A percentile compares a stretch with the other conserved stretches of the same genome.
Conservation (phyloP, 164 flowering plant species). For the Berberis vulgaris region DNA sequence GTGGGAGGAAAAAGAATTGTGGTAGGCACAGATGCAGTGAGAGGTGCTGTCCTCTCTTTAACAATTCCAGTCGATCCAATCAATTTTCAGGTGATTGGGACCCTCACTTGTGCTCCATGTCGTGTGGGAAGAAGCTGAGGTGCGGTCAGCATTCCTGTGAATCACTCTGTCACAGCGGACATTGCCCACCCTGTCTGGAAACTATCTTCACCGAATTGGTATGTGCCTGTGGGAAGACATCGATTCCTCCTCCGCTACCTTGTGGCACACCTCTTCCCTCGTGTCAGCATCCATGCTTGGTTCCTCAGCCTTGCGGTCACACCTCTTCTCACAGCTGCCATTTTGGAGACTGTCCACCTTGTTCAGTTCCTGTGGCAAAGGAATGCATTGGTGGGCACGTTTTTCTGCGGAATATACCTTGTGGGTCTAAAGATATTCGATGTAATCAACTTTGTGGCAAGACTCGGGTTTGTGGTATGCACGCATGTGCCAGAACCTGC, state of each 20-base stretch:
- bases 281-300: conserved; percentile 73
- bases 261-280: conserved; percentile 93
- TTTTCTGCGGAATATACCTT: conserved; percentile 85
- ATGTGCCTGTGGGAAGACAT: conserved; percentile 90
- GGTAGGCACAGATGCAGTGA: conserved; percentile 97
- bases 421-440: conserved; percentile 85
- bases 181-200: conserved; percentile 92
- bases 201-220: conserved; percentile 83
- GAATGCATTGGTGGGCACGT: conserved; percentile 96
- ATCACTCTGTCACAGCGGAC: conserved; percentile 84
- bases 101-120: conserved; percentile 80
- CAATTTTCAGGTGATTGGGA: conserved; percentile 45
- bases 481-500: conserved; percentile 86
- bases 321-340: conserved; percentile 83
- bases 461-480: conserved; percentile 89
- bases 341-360: conserved; percentile 96
- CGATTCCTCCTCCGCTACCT: conserved; percentile 88
- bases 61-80: conserved; percentile 15
- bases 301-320: conserved; percentile 93
- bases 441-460: conserved; percentile 89
- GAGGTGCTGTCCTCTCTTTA: conserved; percentile 77
- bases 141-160: conserved; percentile 94
- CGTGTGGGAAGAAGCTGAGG: conserved; percentile 87
- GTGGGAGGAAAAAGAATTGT: conserved; percentile 88
- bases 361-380: conserved; percentile 81